Percentiles rank a stretch among this genome's conserved stretches.
phyloP scores from a whole-genome alignment of 495 filamentous ascomycete genomes.

The Neurospora cerealis region DNA sequence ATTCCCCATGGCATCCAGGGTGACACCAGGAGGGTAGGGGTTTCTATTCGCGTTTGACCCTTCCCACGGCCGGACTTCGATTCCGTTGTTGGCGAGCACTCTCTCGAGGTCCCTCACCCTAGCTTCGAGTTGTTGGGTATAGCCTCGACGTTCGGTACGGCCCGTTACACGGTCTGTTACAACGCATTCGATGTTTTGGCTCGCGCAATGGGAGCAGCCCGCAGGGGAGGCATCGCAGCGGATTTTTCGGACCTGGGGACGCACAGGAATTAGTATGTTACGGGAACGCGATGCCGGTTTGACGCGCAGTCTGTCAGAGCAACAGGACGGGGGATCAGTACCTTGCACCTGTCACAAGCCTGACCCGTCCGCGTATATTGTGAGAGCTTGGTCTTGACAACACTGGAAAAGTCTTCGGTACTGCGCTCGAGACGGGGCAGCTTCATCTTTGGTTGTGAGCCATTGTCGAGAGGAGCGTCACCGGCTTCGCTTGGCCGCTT shows the following conservation, averaged over 20 bases:
- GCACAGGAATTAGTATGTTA: background rate
- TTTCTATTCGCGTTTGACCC: constrained; percentile 16
- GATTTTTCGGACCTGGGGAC: constrained; percentile 64
- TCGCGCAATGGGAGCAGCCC: constrained; percentile 67
- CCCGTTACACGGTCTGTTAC: constrained; percentile 85
- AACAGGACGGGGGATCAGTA: constrained; percentile 28
- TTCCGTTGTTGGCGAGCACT: constrained; percentile 27
- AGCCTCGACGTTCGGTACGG: constrained; percentile 65
- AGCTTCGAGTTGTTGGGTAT: constrained; percentile 53
- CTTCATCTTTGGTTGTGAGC: constrained; percentile 31
- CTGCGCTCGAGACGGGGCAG: constrained; percentile 36
- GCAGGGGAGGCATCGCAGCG: constrained; percentile 64
- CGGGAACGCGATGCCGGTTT: background rate
- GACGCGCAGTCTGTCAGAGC: background rate
- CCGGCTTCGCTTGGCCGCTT: constrained; percentile 33
- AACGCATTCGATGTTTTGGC: constrained; percentile 60
- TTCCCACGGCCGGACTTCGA: constrained; percentile 30
- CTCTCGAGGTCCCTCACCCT: constrained; percentile 35
- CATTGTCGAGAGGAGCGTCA: constrained; percentile 17
- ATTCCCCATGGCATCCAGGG: constrained; percentile 18
- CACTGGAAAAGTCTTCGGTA: constrained; percentile 55
- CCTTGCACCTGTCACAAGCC: constrained; percentile 88
- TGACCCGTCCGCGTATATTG: constrained; percentile 66
- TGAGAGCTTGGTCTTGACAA: constrained; percentile 53
- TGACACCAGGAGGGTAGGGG: constrained; percentile 20